phyloP scores from a whole-genome alignment of 2,329 filamentous ascomycete species.

The Thelonectria discophora region DNA sequence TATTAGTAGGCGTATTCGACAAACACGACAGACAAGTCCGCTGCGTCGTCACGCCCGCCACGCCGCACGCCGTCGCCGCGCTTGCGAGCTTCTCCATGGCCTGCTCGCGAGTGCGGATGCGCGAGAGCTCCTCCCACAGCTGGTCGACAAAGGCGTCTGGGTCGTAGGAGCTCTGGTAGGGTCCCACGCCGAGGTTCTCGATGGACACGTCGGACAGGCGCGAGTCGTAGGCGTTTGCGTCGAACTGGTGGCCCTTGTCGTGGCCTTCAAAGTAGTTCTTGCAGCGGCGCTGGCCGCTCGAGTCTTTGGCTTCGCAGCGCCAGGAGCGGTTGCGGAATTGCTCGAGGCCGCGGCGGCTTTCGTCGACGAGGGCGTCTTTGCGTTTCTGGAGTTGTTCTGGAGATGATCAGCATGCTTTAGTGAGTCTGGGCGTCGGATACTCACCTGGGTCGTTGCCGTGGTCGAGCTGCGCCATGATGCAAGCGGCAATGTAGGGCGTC shows the following conservation, averaged over 20 bases:
- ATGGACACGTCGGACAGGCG: not conserved
- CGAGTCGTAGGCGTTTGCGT: not conserved
- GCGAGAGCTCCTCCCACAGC: not conserved
- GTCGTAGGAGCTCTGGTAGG: constrained; percentile 16
- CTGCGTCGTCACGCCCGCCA: constrained; percentile 5
- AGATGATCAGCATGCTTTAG: not conserved
- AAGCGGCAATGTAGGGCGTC: constrained; percentile 15
- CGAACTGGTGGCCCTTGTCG: constrained; percentile 21
- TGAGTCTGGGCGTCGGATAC: not conserved
- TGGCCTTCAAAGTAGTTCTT: constrained; percentile 17
- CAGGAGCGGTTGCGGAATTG: constrained; percentile 18
- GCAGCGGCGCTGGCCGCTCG: not conserved
- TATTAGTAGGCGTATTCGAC: constrained; percentile 17
- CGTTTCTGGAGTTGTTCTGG: not conserved
- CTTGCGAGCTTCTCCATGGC: not conserved
- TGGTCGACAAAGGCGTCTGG: constrained; percentile 2
- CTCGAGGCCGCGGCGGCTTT: constrained; percentile 12
- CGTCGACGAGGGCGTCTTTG: not conserved
- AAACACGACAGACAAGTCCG: constrained; percentile 23
- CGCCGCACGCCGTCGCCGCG: no score
- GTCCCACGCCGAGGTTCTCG: not conserved
- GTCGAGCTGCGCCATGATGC: constrained; percentile 20
- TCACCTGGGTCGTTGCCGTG: not conserved
- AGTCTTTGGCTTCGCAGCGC: constrained; percentile 24
- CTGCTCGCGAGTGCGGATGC: not conserved